These are phyloP conservation scores for Porpolomopsis calyptriformis DNA, from an alignment of 768 basidiomycete genomes.

Conservation along the genomic window DNA sequence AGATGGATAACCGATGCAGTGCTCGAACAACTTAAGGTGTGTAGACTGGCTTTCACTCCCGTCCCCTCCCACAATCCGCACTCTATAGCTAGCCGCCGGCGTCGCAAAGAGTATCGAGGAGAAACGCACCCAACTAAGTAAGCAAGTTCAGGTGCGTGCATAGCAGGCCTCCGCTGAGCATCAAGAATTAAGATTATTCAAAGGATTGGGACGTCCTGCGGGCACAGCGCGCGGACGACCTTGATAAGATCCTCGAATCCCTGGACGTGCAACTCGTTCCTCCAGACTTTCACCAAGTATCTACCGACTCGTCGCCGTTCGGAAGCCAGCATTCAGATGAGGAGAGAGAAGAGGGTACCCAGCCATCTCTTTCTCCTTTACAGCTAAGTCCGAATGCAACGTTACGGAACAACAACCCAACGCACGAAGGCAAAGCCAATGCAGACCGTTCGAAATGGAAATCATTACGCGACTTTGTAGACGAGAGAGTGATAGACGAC, in stretches of 20 bases:
- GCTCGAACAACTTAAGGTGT: constrained; percentile 64
- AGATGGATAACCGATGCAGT: constrained; percentile 69
- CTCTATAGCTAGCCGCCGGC: constrained; percentile 58
- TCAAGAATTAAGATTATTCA: constrained; percentile 4
- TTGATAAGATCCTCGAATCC: constrained; percentile 63
- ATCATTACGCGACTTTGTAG: constrained; percentile 76
- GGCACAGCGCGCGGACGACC: constrained; percentile 45
- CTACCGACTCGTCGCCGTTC: constrained; percentile 66
- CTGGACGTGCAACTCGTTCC: constrained; percentile 67
- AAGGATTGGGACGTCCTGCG: constrained; percentile 67
- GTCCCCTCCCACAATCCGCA: too few relatives aligned
- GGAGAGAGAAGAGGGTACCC: constrained; percentile 15
- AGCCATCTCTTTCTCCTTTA: constrained; percentile 7
- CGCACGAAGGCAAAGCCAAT: constrained; percentile 2
- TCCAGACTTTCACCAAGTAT: constrained; percentile 60
- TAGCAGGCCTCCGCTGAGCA: too few relatives aligned
- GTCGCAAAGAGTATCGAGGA: constrained; percentile 69
- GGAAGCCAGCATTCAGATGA: constrained; percentile 58
- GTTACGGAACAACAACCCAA: constrained; percentile 14
- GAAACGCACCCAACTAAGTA: constrained; percentile 50
- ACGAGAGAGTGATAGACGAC: constrained; percentile 73
- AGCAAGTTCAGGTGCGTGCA: constrained; percentile 55
- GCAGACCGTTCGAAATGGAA: constrained; percentile 60
- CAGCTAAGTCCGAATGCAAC: constrained; percentile 36
- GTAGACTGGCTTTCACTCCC: constrained; percentile 7